These are phyloP conservation scores for Astrothelium subdiscretum DNA, from an alignment of 495 filamentous ascomycete genomes.

Conservation along the genomic window DNA sequence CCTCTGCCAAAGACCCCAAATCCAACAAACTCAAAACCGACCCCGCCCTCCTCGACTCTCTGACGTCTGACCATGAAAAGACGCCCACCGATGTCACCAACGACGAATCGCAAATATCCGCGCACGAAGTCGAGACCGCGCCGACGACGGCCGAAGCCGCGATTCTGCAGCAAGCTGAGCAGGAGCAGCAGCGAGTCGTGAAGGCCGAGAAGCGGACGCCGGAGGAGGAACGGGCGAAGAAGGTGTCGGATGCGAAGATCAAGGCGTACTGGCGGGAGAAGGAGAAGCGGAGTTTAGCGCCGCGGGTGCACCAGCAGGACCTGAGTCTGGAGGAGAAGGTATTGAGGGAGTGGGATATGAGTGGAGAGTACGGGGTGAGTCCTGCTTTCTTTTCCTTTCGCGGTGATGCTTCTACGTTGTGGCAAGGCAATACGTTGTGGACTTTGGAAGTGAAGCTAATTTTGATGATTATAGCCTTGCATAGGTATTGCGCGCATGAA, in stretches of 20 bases:
- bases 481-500: slow-evolving; percentile 71
- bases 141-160: slow-evolving; percentile 39
- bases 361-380: slow-evolving; percentile 79
- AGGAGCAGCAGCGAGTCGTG: slow-evolving; percentile 15
- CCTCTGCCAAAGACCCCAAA: slow-evolving; percentile 15
- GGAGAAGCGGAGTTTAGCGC: slow-evolving; percentile 47
- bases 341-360: slow-evolving; percentile 78
- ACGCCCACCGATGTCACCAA: slow-evolving; percentile 25
- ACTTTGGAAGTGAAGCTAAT: not conserved
- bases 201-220: slow-evolving; percentile 31
- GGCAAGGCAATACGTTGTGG: not conserved
- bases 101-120: slow-evolving; percentile 13
- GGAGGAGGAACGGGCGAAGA: slow-evolving; percentile 45
- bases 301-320: slow-evolving; percentile 60
- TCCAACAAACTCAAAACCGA: slow-evolving; percentile 38
- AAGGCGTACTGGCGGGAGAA: slow-evolving; percentile 59
- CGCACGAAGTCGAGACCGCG: slow-evolving; percentile 12
- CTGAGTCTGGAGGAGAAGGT: slow-evolving; percentile 71
- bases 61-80: slow-evolving; percentile 25
- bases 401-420: slow-evolving; percentile 13
- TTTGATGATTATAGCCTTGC: slow-evolving; percentile 51
- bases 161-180: slow-evolving; percentile 26
- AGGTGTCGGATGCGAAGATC: slow-evolving; percentile 52
- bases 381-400: not conserved
- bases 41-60: slow-evolving; percentile 25